These are phyloP conservation scores for Ogataea angusta DNA, from an alignment of 805 yeast genomes.

Conservation along the genomic window DNA sequence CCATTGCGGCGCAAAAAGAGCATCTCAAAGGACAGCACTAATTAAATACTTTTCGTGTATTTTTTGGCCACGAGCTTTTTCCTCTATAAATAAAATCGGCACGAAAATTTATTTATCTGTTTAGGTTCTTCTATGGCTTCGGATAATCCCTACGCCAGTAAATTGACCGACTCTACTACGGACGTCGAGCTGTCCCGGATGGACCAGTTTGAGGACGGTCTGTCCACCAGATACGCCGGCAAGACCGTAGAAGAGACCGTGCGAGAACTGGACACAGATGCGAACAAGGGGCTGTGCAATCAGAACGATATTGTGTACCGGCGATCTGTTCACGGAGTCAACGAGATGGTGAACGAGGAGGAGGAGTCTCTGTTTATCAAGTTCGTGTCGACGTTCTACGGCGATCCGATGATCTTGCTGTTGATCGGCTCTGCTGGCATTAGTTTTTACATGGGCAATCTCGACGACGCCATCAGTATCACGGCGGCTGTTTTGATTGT, in stretches of 20 bases:
- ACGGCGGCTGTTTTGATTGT: constrained; percentile 90
- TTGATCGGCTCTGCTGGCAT: constrained; percentile 87
- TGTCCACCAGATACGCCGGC: constrained; percentile 59
- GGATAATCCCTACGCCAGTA: constrained; percentile 24
- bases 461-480: constrained; percentile 92
- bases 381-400: constrained; percentile 77
- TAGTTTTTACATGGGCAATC: constrained; percentile 90
- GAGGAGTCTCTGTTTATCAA: constrained; percentile 70
- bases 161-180: constrained; percentile 14
- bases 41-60: neutral
- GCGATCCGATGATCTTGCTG: constrained; percentile 85
- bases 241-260: constrained; percentile 65
- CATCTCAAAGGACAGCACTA: constrained; percentile 2
- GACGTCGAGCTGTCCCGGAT: constrained; percentile 6
- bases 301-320: constrained; percentile 70
- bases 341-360: constrained; percentile 75
- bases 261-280: constrained; percentile 58
- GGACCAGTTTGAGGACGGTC: constrained; percentile 14
- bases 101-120: constrained; percentile 9
- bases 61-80: constrained; percentile 1
- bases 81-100: neutral
- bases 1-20: constrained; percentile 8
- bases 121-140: constrained; percentile 17
- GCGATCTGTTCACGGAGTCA: constrained; percentile 72
- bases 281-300: constrained; percentile 57